Conservation (phyloP, 495 filamentous ascomycete species). For the Neurospora sp. region DNA sequence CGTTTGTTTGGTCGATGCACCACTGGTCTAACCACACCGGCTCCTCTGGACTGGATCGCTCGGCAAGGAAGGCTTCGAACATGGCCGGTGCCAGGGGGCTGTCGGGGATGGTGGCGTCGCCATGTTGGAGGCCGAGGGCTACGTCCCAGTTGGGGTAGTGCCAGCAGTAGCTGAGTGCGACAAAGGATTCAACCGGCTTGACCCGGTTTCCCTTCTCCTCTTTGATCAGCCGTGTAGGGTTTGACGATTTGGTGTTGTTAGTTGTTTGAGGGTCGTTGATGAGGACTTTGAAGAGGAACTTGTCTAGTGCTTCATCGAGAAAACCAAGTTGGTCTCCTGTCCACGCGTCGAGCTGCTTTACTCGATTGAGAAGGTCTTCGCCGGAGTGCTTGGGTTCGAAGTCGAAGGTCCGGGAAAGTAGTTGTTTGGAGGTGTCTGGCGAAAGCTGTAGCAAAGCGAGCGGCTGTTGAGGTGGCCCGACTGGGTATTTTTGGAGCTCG, state of each 20-base stretch:
- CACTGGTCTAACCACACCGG: constrained; percentile 23
- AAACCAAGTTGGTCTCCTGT: background rate
- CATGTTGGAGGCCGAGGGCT: background rate
- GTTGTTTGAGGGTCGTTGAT: background rate
- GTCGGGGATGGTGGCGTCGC: background rate
- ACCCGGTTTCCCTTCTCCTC: too few species aligned
- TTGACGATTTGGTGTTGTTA: background rate
- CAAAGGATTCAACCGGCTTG: background rate
- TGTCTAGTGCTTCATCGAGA: background rate
- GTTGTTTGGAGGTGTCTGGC: background rate
- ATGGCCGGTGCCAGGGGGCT: constrained; percentile 1
- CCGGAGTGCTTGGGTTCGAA: background rate
- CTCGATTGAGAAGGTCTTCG: background rate
- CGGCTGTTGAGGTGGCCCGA: background rate
- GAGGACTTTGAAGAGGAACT: background rate
- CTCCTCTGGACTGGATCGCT: background rate
- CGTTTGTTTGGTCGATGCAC: constrained; percentile 24
- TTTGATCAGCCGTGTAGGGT: background rate
- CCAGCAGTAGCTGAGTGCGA: background rate
- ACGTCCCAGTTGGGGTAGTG: background rate
- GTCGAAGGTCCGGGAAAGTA: background rate
- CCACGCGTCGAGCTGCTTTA: background rate
- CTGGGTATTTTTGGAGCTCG: background rate
- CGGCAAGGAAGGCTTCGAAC: constrained; percentile 12
- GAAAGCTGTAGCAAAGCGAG: background rate